A percentile compares a stretch with the other conserved stretches of the same genome.
Evolutionary conservation across 2,329 filamentous ascomycete species (phyloP).

Genomic region (Macrophomina tecta): DNA sequence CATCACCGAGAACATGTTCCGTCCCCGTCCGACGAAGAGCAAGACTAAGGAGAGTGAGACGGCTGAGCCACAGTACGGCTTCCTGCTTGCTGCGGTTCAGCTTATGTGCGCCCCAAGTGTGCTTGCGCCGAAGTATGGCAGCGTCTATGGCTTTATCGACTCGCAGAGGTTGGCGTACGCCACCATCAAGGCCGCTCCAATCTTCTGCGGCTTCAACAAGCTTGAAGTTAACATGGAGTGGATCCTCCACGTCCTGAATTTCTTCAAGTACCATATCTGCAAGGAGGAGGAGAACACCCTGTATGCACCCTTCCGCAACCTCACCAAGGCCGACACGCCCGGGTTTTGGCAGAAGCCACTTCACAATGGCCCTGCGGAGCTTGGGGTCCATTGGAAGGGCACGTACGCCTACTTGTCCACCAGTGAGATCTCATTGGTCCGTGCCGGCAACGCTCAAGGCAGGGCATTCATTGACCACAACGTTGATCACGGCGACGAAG

Average conservation of each 20-base stretch:
- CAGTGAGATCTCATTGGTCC: constrained; percentile 37
- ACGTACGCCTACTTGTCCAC: constrained; percentile 52
- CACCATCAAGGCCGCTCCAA: background rate
- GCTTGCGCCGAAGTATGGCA: constrained; percentile 31
- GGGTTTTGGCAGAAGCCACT: constrained; percentile 51
- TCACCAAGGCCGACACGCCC: constrained; percentile 48
- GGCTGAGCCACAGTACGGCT: constrained; percentile 15
- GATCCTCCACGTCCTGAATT: constrained; percentile 57
- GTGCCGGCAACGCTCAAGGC: constrained; percentile 28
- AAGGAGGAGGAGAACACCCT: constrained; percentile 46
- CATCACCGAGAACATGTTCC: constrained; percentile 37
- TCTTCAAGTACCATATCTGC: constrained; percentile 60
- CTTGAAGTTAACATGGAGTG: constrained; percentile 52
- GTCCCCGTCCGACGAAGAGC: constrained; percentile 30
- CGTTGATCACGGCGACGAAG: constrained; percentile 37
- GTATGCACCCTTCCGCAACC: constrained; percentile 41
- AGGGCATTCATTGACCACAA: constrained; percentile 37
- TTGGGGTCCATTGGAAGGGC: constrained; percentile 58
- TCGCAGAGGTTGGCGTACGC: constrained; percentile 55
- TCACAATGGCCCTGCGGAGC: constrained; percentile 38
- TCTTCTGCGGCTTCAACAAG: constrained; percentile 33
- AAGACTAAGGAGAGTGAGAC: constrained; percentile 2
- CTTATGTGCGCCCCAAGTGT: constrained; percentile 43
- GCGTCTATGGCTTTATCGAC: constrained; percentile 44
- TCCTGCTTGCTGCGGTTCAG: constrained; percentile 38